These are phyloP conservation scores for Cercospora citrullina DNA, from an alignment of 2,329 filamentous ascomycete species.

Conservation along the genomic window DNA sequence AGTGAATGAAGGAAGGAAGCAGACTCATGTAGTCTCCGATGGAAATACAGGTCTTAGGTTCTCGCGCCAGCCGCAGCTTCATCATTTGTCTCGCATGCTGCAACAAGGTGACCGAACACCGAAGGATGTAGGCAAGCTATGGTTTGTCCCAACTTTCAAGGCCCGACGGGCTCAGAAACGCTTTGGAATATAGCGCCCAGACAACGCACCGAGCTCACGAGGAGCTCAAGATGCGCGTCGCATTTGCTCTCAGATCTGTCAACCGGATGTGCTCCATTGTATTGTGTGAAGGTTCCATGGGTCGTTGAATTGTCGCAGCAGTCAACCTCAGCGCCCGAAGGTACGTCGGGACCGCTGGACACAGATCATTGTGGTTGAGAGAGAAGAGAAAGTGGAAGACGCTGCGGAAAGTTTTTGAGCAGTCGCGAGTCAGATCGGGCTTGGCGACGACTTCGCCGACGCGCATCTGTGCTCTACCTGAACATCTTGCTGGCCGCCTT, in stretches of 20 bases:
- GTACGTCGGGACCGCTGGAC: constrained; percentile 71
- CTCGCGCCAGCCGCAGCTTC: neutral
- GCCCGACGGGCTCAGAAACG: constrained; percentile 88
- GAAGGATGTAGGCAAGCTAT: constrained; percentile 56
- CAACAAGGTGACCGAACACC: neutral
- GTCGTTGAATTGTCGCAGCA: constrained; percentile 81
- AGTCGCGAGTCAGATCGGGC: neutral
- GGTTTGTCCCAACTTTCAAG: constrained; percentile 88
- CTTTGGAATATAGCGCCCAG: constrained; percentile 83
- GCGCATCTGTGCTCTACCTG: neutral
- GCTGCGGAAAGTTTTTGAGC: constrained; percentile 15
- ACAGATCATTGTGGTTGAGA: constrained; percentile 70
- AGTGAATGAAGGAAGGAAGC: neutral
- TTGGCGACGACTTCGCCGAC: constrained; percentile 1
- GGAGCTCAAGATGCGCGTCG: constrained; percentile 50
- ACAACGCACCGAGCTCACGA: constrained; percentile 65
- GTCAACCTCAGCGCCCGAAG: constrained; percentile 66
- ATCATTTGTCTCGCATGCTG: neutral
- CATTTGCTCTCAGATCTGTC: constrained; percentile 88
- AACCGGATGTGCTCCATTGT: constrained; percentile 83
- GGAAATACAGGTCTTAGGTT: neutral
- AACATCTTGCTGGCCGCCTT: neutral
- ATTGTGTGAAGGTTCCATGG: constrained; percentile 69
- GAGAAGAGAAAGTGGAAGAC: constrained; percentile 40
- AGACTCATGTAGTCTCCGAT: neutral